Evolutionary conservation across 257 asterid genomes (phyloP).

Genomic region (Fraxinus quadrangulata): DNA sequence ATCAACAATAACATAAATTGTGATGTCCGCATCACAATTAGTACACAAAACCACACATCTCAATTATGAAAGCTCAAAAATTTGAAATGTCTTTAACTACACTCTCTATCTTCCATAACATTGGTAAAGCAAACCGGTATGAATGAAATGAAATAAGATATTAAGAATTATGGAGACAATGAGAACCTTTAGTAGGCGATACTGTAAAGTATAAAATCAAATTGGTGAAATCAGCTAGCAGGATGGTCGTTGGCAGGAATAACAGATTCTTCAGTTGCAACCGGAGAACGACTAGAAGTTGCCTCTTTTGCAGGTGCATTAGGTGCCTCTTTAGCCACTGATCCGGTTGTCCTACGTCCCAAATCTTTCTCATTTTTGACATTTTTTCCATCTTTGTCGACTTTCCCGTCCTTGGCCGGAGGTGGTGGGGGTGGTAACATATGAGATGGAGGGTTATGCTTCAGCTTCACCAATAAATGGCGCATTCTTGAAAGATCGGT

Average conservation of each 20-base stretch:
- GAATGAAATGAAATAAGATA: constrained; percentile 8
- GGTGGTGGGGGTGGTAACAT: constrained; percentile 88
- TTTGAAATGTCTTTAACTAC: constrained; percentile 6
- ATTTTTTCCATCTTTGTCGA: constrained; percentile 55
- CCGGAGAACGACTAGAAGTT: constrained; percentile 40
- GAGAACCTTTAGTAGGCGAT: not conserved
- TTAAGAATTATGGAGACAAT: not conserved
- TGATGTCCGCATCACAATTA: no score
- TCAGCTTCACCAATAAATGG: constrained; percentile 81
- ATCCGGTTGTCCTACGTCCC: constrained; percentile 17
- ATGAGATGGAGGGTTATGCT: constrained; percentile 92
- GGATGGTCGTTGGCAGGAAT: constrained; percentile 42
- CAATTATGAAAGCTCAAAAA: constrained; percentile 11
- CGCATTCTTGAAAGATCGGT: constrained; percentile 96
- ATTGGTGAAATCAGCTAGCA: constrained; percentile 32
- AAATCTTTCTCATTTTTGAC: constrained; percentile 40
- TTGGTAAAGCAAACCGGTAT: constrained; percentile 24
- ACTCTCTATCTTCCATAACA: constrained; percentile 13
- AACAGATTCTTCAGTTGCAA: constrained; percentile 42
- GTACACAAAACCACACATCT: constrained; percentile 18
- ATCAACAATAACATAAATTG: no score
- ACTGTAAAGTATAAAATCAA: constrained; percentile 15
- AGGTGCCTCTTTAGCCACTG: constrained; percentile 29
- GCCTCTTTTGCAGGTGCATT: constrained; percentile 46
- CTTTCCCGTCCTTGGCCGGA: constrained; percentile 63